Evolutionary conservation across 345 rosid species (phyloP).

Genomic region (Eucalyptus guilfoylei): DNA sequence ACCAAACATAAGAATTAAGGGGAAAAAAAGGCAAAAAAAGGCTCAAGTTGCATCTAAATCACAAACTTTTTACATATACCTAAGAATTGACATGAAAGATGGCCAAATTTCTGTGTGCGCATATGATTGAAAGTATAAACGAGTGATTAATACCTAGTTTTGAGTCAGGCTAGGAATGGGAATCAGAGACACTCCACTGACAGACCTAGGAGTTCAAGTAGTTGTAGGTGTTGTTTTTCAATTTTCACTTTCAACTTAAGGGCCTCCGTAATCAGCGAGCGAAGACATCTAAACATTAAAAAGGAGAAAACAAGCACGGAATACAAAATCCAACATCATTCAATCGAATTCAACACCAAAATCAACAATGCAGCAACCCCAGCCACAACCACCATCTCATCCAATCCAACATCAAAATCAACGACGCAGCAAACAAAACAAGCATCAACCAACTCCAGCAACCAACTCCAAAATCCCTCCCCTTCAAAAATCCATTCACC

Average conservation of each 20-base stretch:
- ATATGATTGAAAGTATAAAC: not conserved
- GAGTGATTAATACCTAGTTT: not conserved
- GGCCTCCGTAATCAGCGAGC: not conserved
- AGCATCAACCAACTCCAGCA: not conserved
- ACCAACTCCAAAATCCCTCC: not conserved
- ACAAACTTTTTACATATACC: not conserved
- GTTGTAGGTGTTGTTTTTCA: not conserved
- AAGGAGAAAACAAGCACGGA: not conserved
- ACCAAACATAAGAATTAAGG: not conserved
- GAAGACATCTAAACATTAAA: not conserved
- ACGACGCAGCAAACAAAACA: not conserved
- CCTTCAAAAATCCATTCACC: not conserved
- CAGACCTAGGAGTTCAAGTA: not conserved
- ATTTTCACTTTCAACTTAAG: not conserved
- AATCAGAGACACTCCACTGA: not conserved
- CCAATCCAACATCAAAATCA: not conserved
- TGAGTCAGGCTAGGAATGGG: not conserved
- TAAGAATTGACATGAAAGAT: not conserved
- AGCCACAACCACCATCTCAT: not conserved
- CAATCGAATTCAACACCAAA: not conserved
- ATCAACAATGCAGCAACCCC: not conserved
- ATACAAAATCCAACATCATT: not conserved
- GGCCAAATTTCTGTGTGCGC: not conserved
- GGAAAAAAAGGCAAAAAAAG: not conserved
- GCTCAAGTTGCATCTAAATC: not conserved